Percentiles rank a stretch among this genome's conserved stretches.
Evolutionary conservation across 2,329 filamentous ascomycete genomes (phyloP).

Genomic region (Botrytis pseudocinerea): DNA sequence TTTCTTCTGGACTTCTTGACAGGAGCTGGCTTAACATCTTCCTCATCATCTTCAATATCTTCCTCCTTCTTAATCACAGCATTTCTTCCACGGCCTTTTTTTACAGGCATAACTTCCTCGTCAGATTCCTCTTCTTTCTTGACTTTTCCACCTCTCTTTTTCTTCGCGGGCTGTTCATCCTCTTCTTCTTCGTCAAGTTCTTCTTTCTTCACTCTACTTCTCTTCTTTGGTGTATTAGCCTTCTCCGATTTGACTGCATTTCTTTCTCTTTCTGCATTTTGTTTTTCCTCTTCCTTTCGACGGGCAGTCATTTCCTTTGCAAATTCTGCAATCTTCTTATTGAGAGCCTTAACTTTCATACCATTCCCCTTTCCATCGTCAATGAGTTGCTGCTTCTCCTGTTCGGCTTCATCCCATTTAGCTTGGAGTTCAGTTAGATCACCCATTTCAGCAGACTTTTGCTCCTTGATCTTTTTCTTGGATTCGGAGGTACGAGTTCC

Average conservation of each 20-base stretch:
- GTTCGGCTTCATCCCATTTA: conserved; percentile 21
- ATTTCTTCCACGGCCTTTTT: conserved; percentile 32
- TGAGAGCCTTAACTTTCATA: conserved; percentile 37
- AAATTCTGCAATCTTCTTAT: conserved; percentile 32
- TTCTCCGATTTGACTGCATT: not conserved
- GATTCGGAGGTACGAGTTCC: conserved; percentile 33
- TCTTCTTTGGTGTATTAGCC: conserved; percentile 30
- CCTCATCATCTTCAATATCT: not conserved
- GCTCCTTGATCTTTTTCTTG: conserved; percentile 33
- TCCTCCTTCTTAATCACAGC: conserved; percentile 17
- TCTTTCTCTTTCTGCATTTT: not conserved
- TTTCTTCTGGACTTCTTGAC: conserved; percentile 26
- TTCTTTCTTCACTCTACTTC: conserved; percentile 19
- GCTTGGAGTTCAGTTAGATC: conserved; percentile 28
- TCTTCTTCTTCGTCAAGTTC: conserved; percentile 24
- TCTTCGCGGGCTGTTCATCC: conserved; percentile 16
- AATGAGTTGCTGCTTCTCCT: not conserved
- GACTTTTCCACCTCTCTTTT: conserved; percentile 12
- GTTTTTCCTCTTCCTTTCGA: conserved; percentile 13
- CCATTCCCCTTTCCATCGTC: conserved; percentile 22
- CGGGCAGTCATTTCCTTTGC: conserved; percentile 1
- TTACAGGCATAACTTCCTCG: conserved; percentile 36
- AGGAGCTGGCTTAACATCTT: not conserved
- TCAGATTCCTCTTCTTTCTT: conserved; percentile 21
- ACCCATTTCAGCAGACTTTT: conserved; percentile 25